These are phyloP conservation scores for Carex parvula DNA, from an alignment of 176 grass and related monocot species.

Conservation along the genomic window DNA sequence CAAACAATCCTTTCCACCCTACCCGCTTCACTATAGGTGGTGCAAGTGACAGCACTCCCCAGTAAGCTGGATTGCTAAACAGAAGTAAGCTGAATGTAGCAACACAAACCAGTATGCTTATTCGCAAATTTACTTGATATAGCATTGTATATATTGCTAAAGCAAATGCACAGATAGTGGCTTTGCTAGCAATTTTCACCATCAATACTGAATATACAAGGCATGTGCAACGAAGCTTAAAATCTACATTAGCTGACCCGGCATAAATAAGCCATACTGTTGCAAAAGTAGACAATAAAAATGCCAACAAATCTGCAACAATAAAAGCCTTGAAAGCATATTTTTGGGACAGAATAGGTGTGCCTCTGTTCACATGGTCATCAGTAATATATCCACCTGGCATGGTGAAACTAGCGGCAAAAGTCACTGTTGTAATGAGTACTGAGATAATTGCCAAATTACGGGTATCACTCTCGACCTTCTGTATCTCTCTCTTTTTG, in stretches of 20 bases:
- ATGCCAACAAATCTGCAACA: slow-evolving; percentile 10
- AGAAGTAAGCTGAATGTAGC: background rate
- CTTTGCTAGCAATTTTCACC: background rate
- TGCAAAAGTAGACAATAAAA: background rate
- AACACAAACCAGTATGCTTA: slow-evolving; percentile 11
- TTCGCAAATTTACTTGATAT: background rate
- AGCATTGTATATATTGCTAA: slow-evolving; percentile 4
- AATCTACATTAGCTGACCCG: background rate
- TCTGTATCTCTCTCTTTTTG: background rate
- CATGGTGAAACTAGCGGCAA: slow-evolving; percentile 33
- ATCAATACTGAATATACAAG: background rate
- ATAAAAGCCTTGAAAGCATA: slow-evolving; percentile 23
- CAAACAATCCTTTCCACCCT: slow-evolving; percentile 7
- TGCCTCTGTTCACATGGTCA: background rate
- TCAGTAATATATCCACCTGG: slow-evolving; percentile 22
- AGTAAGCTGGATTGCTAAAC: background rate
- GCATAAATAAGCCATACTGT: background rate
- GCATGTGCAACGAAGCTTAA: background rate
- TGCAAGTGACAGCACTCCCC: background rate
- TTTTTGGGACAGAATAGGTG: background rate
- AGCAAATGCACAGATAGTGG: background rate
- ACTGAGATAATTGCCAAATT: slow-evolving; percentile 8
- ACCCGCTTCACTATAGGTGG: background rate
- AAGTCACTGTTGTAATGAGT: slow-evolving; percentile 25
- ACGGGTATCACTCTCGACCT: background rate